These are phyloP conservation scores for Starmerella bombi DNA, from an alignment of 805 yeast species.

Conservation along the genomic window DNA sequence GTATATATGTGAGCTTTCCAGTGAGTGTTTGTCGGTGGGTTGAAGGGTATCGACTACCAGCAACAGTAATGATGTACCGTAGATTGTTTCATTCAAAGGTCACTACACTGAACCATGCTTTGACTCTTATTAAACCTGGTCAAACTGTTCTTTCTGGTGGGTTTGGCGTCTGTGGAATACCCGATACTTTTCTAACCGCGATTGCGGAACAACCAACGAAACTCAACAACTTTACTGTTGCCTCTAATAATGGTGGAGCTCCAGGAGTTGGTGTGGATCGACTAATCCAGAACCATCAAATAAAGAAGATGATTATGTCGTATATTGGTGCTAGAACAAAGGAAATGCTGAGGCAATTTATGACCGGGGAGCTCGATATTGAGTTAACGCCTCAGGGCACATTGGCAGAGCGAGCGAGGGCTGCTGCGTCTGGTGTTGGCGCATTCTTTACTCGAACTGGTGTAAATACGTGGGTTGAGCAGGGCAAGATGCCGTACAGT, in stretches of 20 bases:
- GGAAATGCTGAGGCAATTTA: slow-evolving; percentile 31
- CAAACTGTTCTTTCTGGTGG: slow-evolving; percentile 36
- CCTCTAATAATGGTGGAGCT: slow-evolving; percentile 38
- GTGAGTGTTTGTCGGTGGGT: no score
- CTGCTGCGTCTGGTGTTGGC: slow-evolving; percentile 39
- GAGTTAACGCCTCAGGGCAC: slow-evolving; percentile 42
- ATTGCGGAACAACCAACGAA: slow-evolving; percentile 25
- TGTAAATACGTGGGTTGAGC: slow-evolving; percentile 39
- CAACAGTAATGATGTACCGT: no score
- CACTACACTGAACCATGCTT: slow-evolving; percentile 16
- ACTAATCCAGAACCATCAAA: slow-evolving; percentile 33
- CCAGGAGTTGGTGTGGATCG: slow-evolving; percentile 35
- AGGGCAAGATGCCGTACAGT: slow-evolving; percentile 36
- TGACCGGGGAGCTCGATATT: slow-evolving; percentile 34
- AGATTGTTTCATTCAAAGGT: no score
- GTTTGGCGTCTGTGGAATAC: slow-evolving; percentile 38
- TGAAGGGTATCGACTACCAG: no score
- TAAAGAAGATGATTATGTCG: slow-evolving; percentile 35
- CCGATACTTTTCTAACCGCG: slow-evolving; percentile 34
- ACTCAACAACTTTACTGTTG: slow-evolving; percentile 32
- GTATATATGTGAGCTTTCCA: no score
- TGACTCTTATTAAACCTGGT: slow-evolving; percentile 20
- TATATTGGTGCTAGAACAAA: slow-evolving; percentile 35
- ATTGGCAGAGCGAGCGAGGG: slow-evolving; percentile 37
- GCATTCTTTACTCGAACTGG: slow-evolving; percentile 41